These are phyloP conservation scores for Crithidia acanthocephali DNA, from an alignment of 208 protist genomes.

Conservation along the genomic window DNA sequence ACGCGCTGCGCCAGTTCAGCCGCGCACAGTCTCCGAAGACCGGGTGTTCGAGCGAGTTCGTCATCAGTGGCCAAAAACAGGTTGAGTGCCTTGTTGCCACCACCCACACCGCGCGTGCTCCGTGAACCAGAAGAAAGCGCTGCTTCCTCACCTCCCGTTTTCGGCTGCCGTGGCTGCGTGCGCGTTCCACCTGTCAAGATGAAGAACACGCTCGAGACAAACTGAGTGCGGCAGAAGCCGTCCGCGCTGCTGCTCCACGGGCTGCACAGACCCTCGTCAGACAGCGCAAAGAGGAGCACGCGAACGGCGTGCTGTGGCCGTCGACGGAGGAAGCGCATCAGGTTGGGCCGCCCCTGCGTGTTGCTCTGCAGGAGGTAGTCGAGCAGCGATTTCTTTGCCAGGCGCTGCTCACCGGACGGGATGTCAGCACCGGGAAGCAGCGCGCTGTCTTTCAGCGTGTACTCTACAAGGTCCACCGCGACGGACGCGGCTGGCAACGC, in stretches of 20 bases:
- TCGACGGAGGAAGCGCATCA: slow-evolving; percentile 43
- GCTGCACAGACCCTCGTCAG: slow-evolving; percentile 42
- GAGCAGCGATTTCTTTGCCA: slow-evolving; percentile 45
- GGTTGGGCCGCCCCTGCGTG: slow-evolving; percentile 17
- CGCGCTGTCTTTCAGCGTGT: slow-evolving; percentile 41
- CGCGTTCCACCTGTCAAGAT: slow-evolving; percentile 26
- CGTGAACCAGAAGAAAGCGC: neutral
- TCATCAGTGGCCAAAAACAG: slow-evolving; percentile 21
- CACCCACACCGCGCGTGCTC: neutral
- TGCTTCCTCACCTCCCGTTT: neutral
- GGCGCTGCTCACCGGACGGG: slow-evolving; percentile 26
- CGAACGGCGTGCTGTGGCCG: slow-evolving; percentile 38
- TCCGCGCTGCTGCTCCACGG: slow-evolving; percentile 39
- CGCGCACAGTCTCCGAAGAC: slow-evolving; percentile 21
- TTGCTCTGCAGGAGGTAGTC: slow-evolving; percentile 29
- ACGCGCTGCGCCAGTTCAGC: slow-evolving; percentile 43
- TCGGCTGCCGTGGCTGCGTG: slow-evolving; percentile 13
- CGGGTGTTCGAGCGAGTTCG: neutral
- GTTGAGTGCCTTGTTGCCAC: slow-evolving; percentile 6
- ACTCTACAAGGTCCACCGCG: slow-evolving; percentile 45
- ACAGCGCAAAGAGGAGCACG: slow-evolving; percentile 43
- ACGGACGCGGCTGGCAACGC: no score
- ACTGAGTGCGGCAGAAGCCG: slow-evolving; percentile 28
- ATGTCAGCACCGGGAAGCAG: slow-evolving; percentile 38
- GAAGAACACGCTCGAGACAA: slow-evolving; percentile 36